A percentile compares a stretch with the other conserved stretches of the same genome.
These are phyloP conservation scores for Vanrija humicola DNA, from an alignment of 1,284 basidiomycete species.

Conservation along the genomic window DNA sequence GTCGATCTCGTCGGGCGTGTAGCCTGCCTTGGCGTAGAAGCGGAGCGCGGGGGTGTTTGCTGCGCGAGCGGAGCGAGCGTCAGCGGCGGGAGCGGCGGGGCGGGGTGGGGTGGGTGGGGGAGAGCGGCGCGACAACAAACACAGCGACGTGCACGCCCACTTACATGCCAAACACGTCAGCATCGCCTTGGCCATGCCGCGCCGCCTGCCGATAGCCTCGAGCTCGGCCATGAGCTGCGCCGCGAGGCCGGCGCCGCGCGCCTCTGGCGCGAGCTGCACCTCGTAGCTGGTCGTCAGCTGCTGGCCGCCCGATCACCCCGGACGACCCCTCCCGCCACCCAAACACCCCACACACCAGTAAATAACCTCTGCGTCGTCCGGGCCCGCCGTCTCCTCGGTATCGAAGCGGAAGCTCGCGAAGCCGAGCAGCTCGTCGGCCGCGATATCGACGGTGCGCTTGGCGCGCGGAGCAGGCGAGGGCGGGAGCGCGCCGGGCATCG, in stretches of 20 bases:
- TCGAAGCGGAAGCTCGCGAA: conserved; percentile 47
- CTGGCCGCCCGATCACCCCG: too few relatives aligned
- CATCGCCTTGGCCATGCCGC: conserved; percentile 43
- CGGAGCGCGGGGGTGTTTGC: conserved; percentile 30
- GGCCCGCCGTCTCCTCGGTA: conserved; percentile 41
- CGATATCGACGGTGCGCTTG: conserved; percentile 4
- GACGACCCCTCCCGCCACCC: not conserved
- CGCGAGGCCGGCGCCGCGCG: conserved; percentile 30
- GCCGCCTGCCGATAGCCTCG: conserved; percentile 30
- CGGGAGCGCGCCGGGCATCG: conserved; percentile 21
- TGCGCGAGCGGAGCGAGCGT: conserved; percentile 3
- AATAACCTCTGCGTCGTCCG: conserved; percentile 36
- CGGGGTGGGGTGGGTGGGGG: not conserved
- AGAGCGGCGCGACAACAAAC: not conserved
- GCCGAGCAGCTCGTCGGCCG: conserved; percentile 26
- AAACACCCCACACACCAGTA: conserved; percentile 34
- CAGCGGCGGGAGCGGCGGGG: not conserved
- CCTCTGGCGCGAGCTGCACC: conserved; percentile 28
- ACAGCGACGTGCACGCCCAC: conserved; percentile 3
- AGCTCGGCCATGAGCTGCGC: conserved; percentile 29
- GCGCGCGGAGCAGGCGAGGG: not conserved
- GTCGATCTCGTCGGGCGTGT: conserved; percentile 44
- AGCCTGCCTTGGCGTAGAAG: conserved; percentile 39
- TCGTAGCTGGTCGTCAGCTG: conserved; percentile 41
- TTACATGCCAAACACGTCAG: conserved; percentile 44